A percentile compares a stretch with the other conserved stretches of the same genome.
Conservation (phyloP, 352 stramenopile genomes). For the Globisporangium lucens region DNA sequence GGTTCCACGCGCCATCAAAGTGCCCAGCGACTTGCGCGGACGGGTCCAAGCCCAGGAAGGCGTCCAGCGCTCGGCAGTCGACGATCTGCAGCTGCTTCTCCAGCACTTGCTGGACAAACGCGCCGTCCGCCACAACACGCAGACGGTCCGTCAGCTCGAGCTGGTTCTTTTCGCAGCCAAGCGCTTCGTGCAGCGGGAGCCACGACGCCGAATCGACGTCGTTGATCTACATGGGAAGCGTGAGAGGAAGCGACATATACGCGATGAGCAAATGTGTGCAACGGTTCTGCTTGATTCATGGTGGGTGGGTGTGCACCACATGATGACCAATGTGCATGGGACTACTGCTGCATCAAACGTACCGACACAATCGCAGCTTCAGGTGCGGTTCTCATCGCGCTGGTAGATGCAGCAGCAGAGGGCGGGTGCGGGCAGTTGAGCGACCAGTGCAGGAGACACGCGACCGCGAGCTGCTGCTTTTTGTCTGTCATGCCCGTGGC, state of each 20-base stretch:
- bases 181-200: conserved; percentile 35
- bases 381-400: conserved; percentile 9
- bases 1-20: conserved; percentile 41
- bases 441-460: conserved; percentile 51
- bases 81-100: conserved; percentile 39
- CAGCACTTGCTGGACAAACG: conserved; percentile 31
- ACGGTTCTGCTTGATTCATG: neutral
- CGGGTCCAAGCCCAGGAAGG: conserved; percentile 46
- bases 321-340: neutral
- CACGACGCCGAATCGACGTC: conserved; percentile 27
- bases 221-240: conserved; percentile 14
- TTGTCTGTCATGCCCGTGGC: conserved; percentile 30
- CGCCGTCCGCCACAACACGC: conserved; percentile 20
- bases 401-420: neutral
- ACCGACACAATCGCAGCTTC: conserved; percentile 23
- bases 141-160: conserved; percentile 25
- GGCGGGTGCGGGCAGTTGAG: conserved; percentile 19
- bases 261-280: neutral
- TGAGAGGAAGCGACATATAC: neutral
- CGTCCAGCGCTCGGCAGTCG: conserved; percentile 43
- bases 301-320: neutral
- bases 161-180: conserved; percentile 35
- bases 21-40: conserved; percentile 50
- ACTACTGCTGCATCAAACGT: neutral
- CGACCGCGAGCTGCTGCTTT: conserved; percentile 48